Percentiles rank a stretch among this genome's conserved stretches.
These are phyloP conservation scores for Pseudogymnoascus sp. DNA, from an alignment of 2,329 filamentous ascomycete species.

Conservation along the genomic window DNA sequence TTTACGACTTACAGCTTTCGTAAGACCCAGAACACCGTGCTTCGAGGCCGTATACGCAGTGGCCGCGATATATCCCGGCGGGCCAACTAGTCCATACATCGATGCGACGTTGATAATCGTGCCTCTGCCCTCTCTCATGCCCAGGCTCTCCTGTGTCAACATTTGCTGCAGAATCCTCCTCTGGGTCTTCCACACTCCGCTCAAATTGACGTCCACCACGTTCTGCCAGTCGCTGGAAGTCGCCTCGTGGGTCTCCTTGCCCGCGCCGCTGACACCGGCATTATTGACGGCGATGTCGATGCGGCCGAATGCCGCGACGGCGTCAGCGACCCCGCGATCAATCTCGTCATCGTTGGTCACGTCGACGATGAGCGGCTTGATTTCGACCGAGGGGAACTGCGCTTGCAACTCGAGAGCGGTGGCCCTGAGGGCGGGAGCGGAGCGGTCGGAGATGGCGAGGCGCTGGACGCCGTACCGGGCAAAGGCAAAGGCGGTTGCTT, in stretches of 20 bases:
- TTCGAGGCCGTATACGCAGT: too few species aligned
- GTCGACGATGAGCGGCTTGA: slow-evolving; percentile 40
- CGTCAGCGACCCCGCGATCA: slow-evolving; percentile 36
- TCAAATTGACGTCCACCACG: slow-evolving; percentile 48
- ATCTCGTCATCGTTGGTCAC: slow-evolving; percentile 41
- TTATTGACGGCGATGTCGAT: slow-evolving; percentile 52
- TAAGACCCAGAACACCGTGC: too few species aligned
- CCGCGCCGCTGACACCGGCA: slow-evolving; percentile 43
- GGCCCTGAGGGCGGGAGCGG: slow-evolving; percentile 29
- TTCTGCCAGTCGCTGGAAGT: slow-evolving; percentile 43
- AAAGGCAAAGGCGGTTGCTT: slow-evolving; percentile 41
- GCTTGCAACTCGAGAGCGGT: slow-evolving; percentile 33
- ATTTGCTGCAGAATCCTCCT: slow-evolving; percentile 20
- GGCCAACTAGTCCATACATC: too few species aligned
- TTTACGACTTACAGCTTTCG: too few species aligned
- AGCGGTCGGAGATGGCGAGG: slow-evolving; percentile 44
- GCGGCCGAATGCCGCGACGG: slow-evolving; percentile 43
- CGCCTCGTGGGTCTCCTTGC: slow-evolving; percentile 41
- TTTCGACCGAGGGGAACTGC: slow-evolving; percentile 36
- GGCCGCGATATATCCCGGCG: too few species aligned
- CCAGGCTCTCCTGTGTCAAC: too few species aligned
- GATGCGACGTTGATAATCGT: too few species aligned
- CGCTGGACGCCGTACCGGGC: slow-evolving; percentile 42
- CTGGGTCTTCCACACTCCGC: slow-evolving; percentile 52
- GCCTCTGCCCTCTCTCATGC: too few species aligned